Evolutionary conservation across 2,329 filamentous ascomycete genomes (phyloP), one percentile per base, ranked within the genome.

Genomic region (Colletotrichum somersetense): DNA sequence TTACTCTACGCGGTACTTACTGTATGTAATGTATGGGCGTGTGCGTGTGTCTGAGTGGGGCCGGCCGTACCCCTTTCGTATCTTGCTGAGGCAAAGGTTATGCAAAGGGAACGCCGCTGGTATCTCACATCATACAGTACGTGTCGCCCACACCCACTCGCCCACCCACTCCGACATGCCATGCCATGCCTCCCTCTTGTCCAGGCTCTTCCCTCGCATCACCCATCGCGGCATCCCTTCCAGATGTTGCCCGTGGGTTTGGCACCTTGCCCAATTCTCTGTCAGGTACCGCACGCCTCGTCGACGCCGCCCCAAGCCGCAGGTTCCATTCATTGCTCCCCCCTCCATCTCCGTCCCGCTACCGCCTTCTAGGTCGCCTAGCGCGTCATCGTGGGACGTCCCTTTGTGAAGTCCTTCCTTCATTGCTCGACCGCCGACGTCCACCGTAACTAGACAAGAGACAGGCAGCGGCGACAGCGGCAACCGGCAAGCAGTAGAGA

Each of bases 221-320:
- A 14, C 30, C 38, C 33, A 42, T 63, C 65, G 14, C 40, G 57
- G 46, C 59, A 69, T 72, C 70, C 70, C 70, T 72, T 61, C 69
- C 69, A 68, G 65, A 69, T 68, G 58, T 20, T 52, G 57, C 42
- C 53, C 59, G 42, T 69, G 69, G 44, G 67, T 66, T 68, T 58
- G 65, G 52, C 65, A 63, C 58, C 42, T 72, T 64, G 46, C 70
- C 59, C 46, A 26, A 52, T 59, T 65, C 70, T 72, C 66, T 70
- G 59, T 53, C 66, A 72, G 70, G 66, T 56, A 72, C 70, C 55
- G 55, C 44, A 71, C 66, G 66, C 66, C 66, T 69, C 59, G 35
- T 63, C 46, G 46, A 72, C 70, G 70, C 69, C 66, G 70, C 69
- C 66, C 64, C 69, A 61, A 64, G 58, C 65, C 53, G 35, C 52